Evolutionary conservation across 192 early-diverging fungal species (phyloP), one percentile per base, ranked within the genome.

Genomic region (Glomus cerebriforme): DNA sequence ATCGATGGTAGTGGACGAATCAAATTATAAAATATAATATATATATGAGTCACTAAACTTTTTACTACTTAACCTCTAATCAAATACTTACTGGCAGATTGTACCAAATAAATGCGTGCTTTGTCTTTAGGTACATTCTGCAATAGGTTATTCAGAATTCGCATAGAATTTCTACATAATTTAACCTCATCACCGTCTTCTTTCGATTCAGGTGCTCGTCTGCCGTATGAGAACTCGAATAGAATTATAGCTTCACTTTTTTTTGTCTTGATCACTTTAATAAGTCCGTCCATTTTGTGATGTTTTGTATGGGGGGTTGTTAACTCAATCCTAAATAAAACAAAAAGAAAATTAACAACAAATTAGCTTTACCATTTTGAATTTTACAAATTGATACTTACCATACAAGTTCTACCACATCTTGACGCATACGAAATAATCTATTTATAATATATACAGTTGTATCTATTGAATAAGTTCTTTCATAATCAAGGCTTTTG

Each of bases 391-490:
- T 77, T 67, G 60, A 76, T 63, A 63, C 13, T 63, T 77, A 67
- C 63, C 63, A 77, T 31, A 26, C 29, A 32, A 67, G 26, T 65
- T 77, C 76, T 5, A 77, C 47, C 31, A 67, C 76, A 24, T 77
- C 76, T 67, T 77, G 76, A 32, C 67, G 27, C 64, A 77, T 77
- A 26, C 47, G 47, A 31, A 67, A 77, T 54, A 77, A 35, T 29
- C 62, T 0, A 67, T 67, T 77, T 35, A 77, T 54, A 29, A 77
- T 67, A 24, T 67, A 77, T 29, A 67, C 10, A 27, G 63, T 65
- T 7, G 75, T 76, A 32, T 76, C 62, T 17, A 76, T 64, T 12
- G 35, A 59, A 32, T 15, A 76, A 29, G 59, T 75, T 27, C 73
- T 75, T 75, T 75, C 37, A 7, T 27, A 7, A 34, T 67, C 17